Percentiles rank a stretch among this genome's conserved stretches.
phyloP scores from a whole-genome alignment of 2,329 filamentous ascomycete species.

The Aureobasidium mangrovei region DNA sequence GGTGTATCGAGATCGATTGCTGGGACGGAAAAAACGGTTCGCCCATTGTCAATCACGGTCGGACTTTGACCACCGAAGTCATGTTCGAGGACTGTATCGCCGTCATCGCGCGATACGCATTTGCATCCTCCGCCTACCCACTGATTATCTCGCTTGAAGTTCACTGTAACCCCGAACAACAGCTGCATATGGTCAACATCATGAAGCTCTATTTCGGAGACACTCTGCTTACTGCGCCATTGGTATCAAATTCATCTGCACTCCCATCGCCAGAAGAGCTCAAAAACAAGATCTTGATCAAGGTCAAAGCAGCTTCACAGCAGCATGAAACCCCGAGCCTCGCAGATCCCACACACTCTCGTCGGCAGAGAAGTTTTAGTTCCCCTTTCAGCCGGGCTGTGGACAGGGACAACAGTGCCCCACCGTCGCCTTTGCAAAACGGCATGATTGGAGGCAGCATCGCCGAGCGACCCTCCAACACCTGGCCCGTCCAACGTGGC shows the following conservation, averaged over 20 bases:
- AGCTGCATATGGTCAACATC: constrained; percentile 78
- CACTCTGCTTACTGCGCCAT: constrained; percentile 66
- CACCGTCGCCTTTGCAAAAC: constrained; percentile 25
- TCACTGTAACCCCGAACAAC: constrained; percentile 77
- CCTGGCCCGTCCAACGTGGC: constrained; percentile 44
- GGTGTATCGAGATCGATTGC: constrained; percentile 94
- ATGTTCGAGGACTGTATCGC: constrained; percentile 86
- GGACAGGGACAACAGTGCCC: constrained; percentile 49
- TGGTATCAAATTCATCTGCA: constrained; percentile 57
- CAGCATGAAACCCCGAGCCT: constrained; percentile 14
- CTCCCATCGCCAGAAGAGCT: constrained; percentile 83
- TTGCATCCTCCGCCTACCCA: constrained; percentile 76
- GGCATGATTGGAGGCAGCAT: not conserved
- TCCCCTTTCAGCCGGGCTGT: constrained; percentile 63
- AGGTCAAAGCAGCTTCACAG: constrained; percentile 75
- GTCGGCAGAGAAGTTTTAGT: constrained; percentile 59
- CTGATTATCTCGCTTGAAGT: constrained; percentile 94
- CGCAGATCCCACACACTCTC: constrained; percentile 24
- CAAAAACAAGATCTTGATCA: constrained; percentile 76
- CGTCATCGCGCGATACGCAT: constrained; percentile 91
- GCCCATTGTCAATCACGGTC: constrained; percentile 84
- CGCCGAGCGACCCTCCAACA: constrained; percentile 25
- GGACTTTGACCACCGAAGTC: constrained; percentile 79
- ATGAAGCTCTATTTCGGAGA: constrained; percentile 78
- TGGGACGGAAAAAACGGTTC: constrained; percentile 88